Evolutionary conservation across 192 early-diverging fungal species (phyloP).

Genomic region (Podila clonocystis): DNA sequence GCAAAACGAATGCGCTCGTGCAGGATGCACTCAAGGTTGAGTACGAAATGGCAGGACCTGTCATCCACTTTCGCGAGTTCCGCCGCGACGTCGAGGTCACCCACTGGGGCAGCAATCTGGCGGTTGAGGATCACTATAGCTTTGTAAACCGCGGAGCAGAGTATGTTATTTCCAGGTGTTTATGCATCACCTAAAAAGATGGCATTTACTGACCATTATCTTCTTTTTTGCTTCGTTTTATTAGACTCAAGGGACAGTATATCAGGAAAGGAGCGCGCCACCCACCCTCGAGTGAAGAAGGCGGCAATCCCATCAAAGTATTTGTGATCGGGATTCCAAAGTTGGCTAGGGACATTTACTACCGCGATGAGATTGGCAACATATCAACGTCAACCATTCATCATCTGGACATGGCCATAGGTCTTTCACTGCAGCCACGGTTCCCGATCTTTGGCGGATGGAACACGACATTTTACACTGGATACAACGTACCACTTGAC

Average conservation of each 20-base stretch:
- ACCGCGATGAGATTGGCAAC: slow-evolving; percentile 94
- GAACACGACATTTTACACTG: slow-evolving; percentile 95
- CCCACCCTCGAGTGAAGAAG: slow-evolving; percentile 57
- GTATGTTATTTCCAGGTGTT: slow-evolving; percentile 57
- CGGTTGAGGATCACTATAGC: slow-evolving; percentile 84
- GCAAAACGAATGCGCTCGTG: slow-evolving; percentile 49
- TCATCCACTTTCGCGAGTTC: slow-evolving; percentile 66
- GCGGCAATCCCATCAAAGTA: slow-evolving; percentile 44
- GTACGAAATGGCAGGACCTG: slow-evolving; percentile 69
- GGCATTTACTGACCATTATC: background rate
- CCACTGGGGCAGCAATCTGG: slow-evolving; percentile 85
- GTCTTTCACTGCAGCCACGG: slow-evolving; percentile 85
- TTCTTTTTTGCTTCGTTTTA: background rate
- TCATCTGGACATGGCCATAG: slow-evolving; percentile 53
- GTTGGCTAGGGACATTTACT: slow-evolving; percentile 80
- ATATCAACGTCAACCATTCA: slow-evolving; percentile 88
- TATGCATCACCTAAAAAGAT: no score
- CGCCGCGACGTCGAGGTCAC: slow-evolving; percentile 82
- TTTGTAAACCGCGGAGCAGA: slow-evolving; percentile 79
- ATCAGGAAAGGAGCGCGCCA: slow-evolving; percentile 73
- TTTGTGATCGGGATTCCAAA: slow-evolving; percentile 66
- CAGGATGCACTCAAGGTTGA: slow-evolving; percentile 63
- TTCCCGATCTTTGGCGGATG: slow-evolving; percentile 96
- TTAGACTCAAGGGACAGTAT: slow-evolving; percentile 70
- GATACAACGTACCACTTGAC: slow-evolving; percentile 82